Conservation (phyloP, 495 filamentous ascomycete species). For the Tetracladium marchalianum region DNA sequence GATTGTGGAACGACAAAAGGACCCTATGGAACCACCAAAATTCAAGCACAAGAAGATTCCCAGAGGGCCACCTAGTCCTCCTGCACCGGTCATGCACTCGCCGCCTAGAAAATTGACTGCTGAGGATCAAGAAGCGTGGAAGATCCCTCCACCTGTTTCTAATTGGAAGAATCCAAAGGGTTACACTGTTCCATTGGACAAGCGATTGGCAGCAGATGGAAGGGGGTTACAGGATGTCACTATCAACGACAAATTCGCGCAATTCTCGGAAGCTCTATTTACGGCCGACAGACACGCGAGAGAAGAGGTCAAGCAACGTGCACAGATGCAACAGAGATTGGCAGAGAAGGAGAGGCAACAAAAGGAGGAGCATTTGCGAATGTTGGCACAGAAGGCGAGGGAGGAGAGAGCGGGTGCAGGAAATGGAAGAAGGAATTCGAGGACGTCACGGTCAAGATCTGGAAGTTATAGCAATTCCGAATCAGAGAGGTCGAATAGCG, state of each 20-base stretch:
- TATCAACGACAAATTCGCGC: conserved; percentile 98
- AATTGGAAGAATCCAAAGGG: conserved; percentile 99
- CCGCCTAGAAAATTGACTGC: conserved; percentile 92
- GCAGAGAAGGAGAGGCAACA: conserved; percentile 92
- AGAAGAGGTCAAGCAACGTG: conserved; percentile 88
- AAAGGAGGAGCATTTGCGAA: conserved; percentile 88
- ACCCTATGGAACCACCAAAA: conserved; percentile 97
- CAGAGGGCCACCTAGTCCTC: conserved; percentile 83
- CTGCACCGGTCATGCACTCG: conserved; percentile 90
- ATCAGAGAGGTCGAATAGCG: conserved; percentile 49
- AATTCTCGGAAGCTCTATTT: conserved; percentile 88
- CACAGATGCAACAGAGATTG: conserved; percentile 90
- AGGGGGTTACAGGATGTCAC: conserved; percentile 87
- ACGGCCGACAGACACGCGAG: conserved; percentile 91
- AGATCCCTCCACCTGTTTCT: conserved; percentile 85
- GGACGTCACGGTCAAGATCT: conserved; percentile 34
- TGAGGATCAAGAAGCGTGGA: conserved; percentile 95
- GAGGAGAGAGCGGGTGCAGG: conserved; percentile 58
- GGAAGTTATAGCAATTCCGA: conserved; percentile 47
- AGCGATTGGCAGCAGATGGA: conserved; percentile 92
- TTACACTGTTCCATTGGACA: conserved; percentile 94
- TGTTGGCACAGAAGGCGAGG: conserved; percentile 83
- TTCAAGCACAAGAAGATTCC: conserved; percentile 99
- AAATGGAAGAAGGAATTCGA: conserved; percentile 32
- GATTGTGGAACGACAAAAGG: conserved; percentile 87